Base-by-base conservation (phyloP, 352 stramenopile species). In the Pythium folliculosum region DNA sequence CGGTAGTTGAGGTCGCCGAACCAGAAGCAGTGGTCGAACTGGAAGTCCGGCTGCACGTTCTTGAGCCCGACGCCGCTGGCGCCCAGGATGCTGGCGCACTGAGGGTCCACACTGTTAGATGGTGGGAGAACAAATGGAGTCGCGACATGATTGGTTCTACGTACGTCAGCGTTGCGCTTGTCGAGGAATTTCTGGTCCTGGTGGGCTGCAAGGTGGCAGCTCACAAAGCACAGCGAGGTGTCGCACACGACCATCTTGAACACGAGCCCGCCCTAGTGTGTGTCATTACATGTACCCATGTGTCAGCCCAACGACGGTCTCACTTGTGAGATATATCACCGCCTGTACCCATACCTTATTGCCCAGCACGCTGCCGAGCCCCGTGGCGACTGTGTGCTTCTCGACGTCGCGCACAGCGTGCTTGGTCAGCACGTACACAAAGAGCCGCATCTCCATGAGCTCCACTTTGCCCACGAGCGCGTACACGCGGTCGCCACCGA, bases 1-100 rank as follows among this genome's bases (percentile, higher is more conserved):
- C 88, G 81, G 67, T 96, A 95, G 75, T 96, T 96, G 25, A 96
- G 78, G 57, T 96, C 89, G 9, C 89, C 89, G 25, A 96, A 89
- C 77, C 78, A 92, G 63, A 95, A 95, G 61, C 82, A 89, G 72
- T 96, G 86, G 70, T 95, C 86, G 25, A 92, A 91, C 61, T 96
- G 88, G 37, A 77, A 81, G 58, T 95, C 87, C 19, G 92, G 74
- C 13, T 82, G 73, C 30, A 95, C 73, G 60, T 87, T 77, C 68
- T 89, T 88, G 58, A 84, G 69, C 3, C 84, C 78, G 16, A 96
- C 76, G n/a, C 84, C 72, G 22, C 30, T 61, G 8, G 76, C 67
- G 14, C 77, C 76, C 14, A 95, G 76, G 55, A 96, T 96, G 52
- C 83, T 86, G 4, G 82, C 75, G 52, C 85, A 91, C 86, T 94